These are phyloP conservation scores for Trichomonascaceae sp. DNA, from an alignment of 1,139 yeast genomes.

Conservation along the genomic window DNA sequence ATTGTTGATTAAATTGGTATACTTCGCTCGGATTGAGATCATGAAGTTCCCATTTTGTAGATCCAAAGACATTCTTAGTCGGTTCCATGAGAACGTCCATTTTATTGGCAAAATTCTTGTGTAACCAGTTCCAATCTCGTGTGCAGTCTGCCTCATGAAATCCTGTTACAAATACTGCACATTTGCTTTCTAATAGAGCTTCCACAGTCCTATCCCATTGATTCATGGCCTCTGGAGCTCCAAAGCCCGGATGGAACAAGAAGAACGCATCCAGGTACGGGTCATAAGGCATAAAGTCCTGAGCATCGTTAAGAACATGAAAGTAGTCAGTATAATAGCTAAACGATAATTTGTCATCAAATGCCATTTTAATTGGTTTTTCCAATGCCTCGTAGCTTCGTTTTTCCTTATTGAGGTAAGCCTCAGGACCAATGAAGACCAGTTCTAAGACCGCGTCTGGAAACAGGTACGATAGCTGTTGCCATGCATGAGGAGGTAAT, in stretches of 20 bases:
- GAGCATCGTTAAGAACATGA: constrained; percentile 83
- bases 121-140: constrained; percentile 69
- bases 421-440: constrained; percentile 92
- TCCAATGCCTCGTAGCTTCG: constrained; percentile 47
- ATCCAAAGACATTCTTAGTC: constrained; percentile 64
- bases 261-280: constrained; percentile 91
- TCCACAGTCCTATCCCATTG: constrained; percentile 81
- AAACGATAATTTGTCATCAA: constrained; percentile 69
- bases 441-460: constrained; percentile 79
- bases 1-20: constrained; percentile 81
- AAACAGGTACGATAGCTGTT: constrained; percentile 79
- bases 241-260: constrained; percentile 91
- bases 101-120: constrained; percentile 60
- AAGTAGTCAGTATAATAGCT: constrained; percentile 86
- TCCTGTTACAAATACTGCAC: constrained; percentile 87
- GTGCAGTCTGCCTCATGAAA: constrained; percentile 68
- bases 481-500: constrained; percentile 94
- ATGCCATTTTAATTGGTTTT: constrained; percentile 63
- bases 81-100: constrained; percentile 77
- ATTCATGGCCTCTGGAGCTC: constrained; percentile 71
- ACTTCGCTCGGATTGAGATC: constrained; percentile 89
- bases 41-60: constrained; percentile 91
- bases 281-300: constrained; percentile 95
- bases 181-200: constrained; percentile 84
- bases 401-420: constrained; percentile 62